These are phyloP conservation scores for Chara braunii DNA, from an alignment of 139 green algal genomes.

Conservation along the genomic window DNA sequence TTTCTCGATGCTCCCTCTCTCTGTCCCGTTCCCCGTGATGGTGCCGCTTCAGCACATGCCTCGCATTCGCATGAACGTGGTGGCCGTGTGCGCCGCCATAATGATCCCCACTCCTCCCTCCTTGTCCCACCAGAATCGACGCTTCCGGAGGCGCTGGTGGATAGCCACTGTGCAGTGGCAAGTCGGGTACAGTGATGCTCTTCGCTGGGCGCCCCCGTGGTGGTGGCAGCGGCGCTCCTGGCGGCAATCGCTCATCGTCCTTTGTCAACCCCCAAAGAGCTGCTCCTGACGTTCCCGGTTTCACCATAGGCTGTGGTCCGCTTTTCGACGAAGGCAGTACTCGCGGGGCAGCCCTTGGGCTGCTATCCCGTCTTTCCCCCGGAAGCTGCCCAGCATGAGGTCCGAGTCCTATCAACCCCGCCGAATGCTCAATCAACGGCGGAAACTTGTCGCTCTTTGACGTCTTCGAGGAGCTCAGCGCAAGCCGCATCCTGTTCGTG, in stretches of 20 bases:
- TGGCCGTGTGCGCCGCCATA: not conserved
- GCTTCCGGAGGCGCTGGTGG: not conserved
- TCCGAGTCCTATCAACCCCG: not conserved
- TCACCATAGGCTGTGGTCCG: constrained; percentile 16
- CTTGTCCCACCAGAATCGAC: not conserved
- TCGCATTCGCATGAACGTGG: not conserved
- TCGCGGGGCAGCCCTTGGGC: not conserved
- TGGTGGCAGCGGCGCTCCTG: not conserved
- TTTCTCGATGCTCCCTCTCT: constrained; percentile 8
- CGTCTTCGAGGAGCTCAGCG: constrained; percentile 2
- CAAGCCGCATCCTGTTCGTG: not conserved
- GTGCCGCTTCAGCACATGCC: not conserved
- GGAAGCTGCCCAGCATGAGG: constrained; percentile 3
- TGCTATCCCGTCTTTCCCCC: not conserved
- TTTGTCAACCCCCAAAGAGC: constrained; percentile 3
- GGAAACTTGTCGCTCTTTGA: constrained; percentile 2
- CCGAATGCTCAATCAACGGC: not conserved
- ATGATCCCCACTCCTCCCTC: not conserved
- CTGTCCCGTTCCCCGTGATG: not conserved
- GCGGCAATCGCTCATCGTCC: not conserved
- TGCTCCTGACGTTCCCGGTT: not conserved
- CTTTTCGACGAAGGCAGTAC: constrained; percentile 10
- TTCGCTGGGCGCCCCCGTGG: not conserved
- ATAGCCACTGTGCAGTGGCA: constrained; percentile 19
- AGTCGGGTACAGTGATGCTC: constrained; percentile 8